Evolutionary conservation across 108 stramenopile genomes (phyloP).

Genomic region (Skeletonema menzelii): DNA sequence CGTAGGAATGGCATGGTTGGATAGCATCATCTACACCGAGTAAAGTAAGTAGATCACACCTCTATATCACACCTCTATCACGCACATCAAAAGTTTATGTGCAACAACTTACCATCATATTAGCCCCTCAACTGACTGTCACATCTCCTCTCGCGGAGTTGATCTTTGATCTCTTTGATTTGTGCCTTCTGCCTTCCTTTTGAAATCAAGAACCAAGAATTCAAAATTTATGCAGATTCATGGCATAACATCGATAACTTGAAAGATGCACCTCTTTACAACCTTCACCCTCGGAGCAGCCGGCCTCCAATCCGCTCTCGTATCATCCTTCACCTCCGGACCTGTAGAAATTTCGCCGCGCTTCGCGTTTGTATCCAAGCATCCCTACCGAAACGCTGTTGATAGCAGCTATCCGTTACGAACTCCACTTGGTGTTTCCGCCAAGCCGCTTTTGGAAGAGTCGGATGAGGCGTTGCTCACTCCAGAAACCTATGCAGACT

Average conservation of each 20-base stretch:
- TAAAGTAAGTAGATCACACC: no score
- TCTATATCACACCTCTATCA: no score
- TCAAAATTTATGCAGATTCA: no score
- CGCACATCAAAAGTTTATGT: no score
- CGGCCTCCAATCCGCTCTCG: neutral
- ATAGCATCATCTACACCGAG: no score
- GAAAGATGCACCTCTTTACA: neutral
- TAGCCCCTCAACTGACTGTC: no score
- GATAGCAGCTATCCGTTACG: neutral
- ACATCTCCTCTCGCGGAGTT: no score
- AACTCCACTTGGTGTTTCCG: neutral
- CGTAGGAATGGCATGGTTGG: neutral
- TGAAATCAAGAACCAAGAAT: neutral
- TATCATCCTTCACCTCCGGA: neutral
- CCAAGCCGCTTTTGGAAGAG: neutral
- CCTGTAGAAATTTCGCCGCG: neutral
- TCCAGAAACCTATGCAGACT: conserved; percentile 24
- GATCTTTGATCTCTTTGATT: no score
- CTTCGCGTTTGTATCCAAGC: neutral
- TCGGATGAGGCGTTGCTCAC: conserved; percentile 18
- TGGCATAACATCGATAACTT: neutral
- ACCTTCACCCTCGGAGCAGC: neutral
- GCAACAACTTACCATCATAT: no score
- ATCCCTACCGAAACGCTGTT: neutral
- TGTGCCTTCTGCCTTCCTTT: neutral